Base-by-base conservation (phyloP, 2,329 filamentous ascomycete species). In the Aspergillus ochraceoroseus region DNA sequence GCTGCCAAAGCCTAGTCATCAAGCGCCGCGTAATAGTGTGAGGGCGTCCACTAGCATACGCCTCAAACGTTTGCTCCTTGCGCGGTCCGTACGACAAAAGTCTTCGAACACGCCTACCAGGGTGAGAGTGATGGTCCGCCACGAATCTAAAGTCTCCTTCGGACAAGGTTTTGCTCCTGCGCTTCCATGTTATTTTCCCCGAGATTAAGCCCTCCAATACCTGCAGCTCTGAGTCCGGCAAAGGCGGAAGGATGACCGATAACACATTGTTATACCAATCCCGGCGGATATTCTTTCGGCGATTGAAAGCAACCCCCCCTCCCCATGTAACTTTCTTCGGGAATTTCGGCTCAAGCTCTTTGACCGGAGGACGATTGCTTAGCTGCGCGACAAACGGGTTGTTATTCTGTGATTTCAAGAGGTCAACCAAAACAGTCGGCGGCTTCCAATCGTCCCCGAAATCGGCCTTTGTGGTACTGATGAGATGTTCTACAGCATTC, bases 1-100 rank as follows among this genome's bases (percentile, higher is more conserved):
- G 62, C 29, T 53, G 53, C 66, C 66, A 69, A 11, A 61, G 39
- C 18, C 60, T 57, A 7, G 46, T 52, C 58, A 71, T 65, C 32
- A 68, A 58, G 8, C 66, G 58, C 12, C 54, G 41, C 4, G 64
- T 68, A 27, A 70, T 61, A 3, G 47, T 48, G 43, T 69, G 67
- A 9, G 67, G 66, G 22, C 67, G 61, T 5, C 65, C 66, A 35
- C 51, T 48, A 5, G 38, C 44, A 41, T 58, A 67, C 15, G 48
- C 34, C 4, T 45, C 47, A 31, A 69, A 66, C 0, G 65, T 66
- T 4, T 43, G 41, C 2, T 55, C 58, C 41, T 65, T 65, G 31
- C 59, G 49, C 5, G 66, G 65, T 1, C 67, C 65, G 2, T 55
- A 44, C 5, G 57, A 53, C 38, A 70, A 41, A 28, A 66, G 57